phyloP scores from a whole-genome alignment of 176 grass and related monocot species.

The Typha latifolia region DNA sequence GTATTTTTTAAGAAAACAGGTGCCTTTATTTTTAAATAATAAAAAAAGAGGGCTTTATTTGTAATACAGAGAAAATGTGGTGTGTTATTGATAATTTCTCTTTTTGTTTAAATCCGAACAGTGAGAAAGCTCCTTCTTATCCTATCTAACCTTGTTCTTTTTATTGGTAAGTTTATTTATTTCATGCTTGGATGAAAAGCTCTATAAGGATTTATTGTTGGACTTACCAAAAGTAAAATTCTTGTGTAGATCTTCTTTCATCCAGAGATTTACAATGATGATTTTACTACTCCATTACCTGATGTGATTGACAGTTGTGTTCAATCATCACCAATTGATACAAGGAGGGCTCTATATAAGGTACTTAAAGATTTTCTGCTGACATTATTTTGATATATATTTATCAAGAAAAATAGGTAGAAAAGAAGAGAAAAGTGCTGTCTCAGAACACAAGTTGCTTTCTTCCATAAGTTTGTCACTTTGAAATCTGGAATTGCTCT shows the following conservation, averaged over 20 bases:
- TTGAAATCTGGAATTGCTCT: slow-evolving; percentile 7
- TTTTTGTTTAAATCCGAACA: too few relatives aligned
- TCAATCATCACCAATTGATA: slow-evolving; percentile 94
- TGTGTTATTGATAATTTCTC: too few relatives aligned
- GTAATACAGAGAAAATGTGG: too few relatives aligned
- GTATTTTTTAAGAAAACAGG: too few relatives aligned
- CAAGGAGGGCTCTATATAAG: slow-evolving; percentile 96
- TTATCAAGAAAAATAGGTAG: slow-evolving; percentile 15
- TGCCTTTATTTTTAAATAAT: too few relatives aligned
- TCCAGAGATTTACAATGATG: slow-evolving; percentile 69
- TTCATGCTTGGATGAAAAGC: not conserved
- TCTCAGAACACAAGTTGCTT: not conserved
- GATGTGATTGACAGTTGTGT: slow-evolving; percentile 81
- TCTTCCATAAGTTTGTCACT: slow-evolving; percentile 3
- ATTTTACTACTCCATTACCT: slow-evolving; percentile 69
- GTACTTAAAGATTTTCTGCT: slow-evolving; percentile 28
- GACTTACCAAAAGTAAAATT: not conserved
- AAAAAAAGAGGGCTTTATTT: too few relatives aligned
- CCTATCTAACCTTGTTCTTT: too few relatives aligned
- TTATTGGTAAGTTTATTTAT: not conserved
- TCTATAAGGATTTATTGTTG: not conserved
- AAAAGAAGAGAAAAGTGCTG: slow-evolving; percentile 1
- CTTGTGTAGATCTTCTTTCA: slow-evolving; percentile 81
- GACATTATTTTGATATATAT: slow-evolving; percentile 7
- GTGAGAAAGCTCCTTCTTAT: too few relatives aligned